These are phyloP conservation scores for Omphalea diandra DNA, from an alignment of 441 rosid species.

Conservation along the genomic window DNA sequence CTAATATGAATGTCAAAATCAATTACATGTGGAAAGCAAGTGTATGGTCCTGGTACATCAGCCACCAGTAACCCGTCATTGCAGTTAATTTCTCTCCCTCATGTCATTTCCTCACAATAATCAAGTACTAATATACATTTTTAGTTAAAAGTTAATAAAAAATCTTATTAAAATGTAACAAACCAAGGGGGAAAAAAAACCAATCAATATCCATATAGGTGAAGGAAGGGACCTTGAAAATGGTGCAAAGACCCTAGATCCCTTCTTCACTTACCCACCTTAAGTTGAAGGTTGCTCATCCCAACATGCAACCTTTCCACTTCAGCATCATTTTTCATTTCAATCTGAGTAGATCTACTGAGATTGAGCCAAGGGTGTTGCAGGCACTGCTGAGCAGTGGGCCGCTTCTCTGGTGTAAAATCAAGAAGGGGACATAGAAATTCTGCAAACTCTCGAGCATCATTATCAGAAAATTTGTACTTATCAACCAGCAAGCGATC, in stretches of 20 bases:
- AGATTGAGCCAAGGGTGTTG: conserved; percentile 85
- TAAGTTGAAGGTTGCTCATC: conserved; percentile 58
- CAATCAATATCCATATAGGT: conserved; percentile 35
- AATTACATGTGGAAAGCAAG: conserved; percentile 21
- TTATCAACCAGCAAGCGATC: conserved; percentile 73
- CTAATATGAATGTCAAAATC: conserved; percentile 13
- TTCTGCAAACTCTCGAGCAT: conserved; percentile 77
- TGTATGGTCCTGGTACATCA: conserved; percentile 1
- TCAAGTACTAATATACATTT: conserved; percentile 43
- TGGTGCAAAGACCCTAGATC: conserved; percentile 16
- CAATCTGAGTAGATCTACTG: conserved; percentile 28
- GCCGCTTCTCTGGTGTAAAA: conserved; percentile 93
- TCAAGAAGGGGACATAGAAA: conserved; percentile 75
- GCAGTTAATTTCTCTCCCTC: conserved; percentile 25
- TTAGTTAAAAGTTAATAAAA: conserved; percentile 30
- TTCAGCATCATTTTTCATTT: conserved; percentile 28
- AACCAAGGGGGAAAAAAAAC: conserved; percentile 22
- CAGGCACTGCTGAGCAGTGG: conserved; percentile 84
- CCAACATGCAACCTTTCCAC: conserved; percentile 43
- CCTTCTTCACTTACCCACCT: conserved; percentile 47
- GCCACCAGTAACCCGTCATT: background rate
- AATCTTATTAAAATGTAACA: conserved; percentile 32
- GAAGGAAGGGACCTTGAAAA: conserved; percentile 32
- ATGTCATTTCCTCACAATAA: conserved; percentile 26
- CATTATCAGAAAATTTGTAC: conserved; percentile 60